Evolutionary conservation across 1,139 yeast genomes (phyloP).

Genomic region (Debaryomyces sp.): DNA sequence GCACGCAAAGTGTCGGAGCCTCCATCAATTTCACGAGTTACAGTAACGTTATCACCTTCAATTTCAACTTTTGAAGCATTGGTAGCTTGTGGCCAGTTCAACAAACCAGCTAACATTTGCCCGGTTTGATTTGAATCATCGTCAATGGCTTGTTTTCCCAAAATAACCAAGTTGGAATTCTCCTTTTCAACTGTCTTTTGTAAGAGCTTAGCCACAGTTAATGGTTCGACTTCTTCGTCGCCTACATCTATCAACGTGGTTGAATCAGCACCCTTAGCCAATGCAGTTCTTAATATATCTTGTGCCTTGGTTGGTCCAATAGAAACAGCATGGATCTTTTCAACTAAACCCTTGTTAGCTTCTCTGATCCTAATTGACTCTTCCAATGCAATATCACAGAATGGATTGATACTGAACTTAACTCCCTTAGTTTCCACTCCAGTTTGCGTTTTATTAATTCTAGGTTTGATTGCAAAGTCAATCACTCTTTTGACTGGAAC

Average conservation of each 20-base stretch:
- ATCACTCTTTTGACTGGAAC: slow-evolving; percentile 96
- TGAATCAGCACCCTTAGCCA: slow-evolving; percentile 92
- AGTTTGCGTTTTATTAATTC: slow-evolving; percentile 83
- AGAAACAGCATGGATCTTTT: slow-evolving; percentile 86
- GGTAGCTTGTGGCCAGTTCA: slow-evolving; percentile 98
- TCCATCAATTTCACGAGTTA: slow-evolving; percentile 93
- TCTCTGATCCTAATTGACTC: slow-evolving; percentile 85
- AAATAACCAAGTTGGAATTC: slow-evolving; percentile 72
- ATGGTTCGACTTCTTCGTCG: slow-evolving; percentile 78
- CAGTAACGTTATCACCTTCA: slow-evolving; percentile 62
- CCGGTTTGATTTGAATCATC: slow-evolving; percentile 97
- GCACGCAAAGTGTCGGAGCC: slow-evolving; percentile 86
- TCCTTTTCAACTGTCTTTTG: slow-evolving; percentile 72
- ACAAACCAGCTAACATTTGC: slow-evolving; percentile 91
- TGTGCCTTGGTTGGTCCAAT: slow-evolving; percentile 88
- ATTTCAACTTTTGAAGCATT: slow-evolving; percentile 88
- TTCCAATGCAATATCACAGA: slow-evolving; percentile 94
- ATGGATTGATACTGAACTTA: slow-evolving; percentile 92
- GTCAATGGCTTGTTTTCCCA: slow-evolving; percentile 97
- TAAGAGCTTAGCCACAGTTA: slow-evolving; percentile 84
- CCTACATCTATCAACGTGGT: slow-evolving; percentile 83
- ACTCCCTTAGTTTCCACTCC: slow-evolving; percentile 91
- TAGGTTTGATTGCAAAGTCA: slow-evolving; percentile 91
- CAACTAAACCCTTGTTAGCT: slow-evolving; percentile 69
- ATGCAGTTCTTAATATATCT: slow-evolving; percentile 84